Percentiles rank a stretch among this genome's conserved stretches.
Conservation (phyloP, 2,329 filamentous ascomycete species). For the Dothideomycetes sp. region DNA sequence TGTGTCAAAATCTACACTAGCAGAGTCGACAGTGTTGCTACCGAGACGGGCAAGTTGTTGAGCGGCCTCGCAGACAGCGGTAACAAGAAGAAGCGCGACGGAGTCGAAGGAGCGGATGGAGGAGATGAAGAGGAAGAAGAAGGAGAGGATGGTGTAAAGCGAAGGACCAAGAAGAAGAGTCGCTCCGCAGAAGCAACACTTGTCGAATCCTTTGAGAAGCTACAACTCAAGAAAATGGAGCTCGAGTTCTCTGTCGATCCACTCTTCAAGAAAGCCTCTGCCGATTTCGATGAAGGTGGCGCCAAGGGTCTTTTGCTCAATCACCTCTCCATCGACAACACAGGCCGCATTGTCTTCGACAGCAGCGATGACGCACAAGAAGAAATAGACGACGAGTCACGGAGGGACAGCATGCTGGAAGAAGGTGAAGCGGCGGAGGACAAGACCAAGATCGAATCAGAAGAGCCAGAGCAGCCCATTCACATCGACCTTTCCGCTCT, state of each 20-base stretch:
- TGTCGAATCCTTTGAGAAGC: constrained; percentile 72
- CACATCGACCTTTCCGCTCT: constrained; percentile 72
- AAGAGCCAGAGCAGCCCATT: constrained; percentile 38
- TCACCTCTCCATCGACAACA: constrained; percentile 86
- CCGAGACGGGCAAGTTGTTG: constrained; percentile 87
- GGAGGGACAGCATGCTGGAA: constrained; percentile 28
- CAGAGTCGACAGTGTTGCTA: constrained; percentile 94
- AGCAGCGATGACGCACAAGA: constrained; percentile 77
- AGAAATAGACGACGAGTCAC: constrained; percentile 25
- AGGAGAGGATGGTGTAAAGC: constrained; percentile 40
- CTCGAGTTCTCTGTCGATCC: constrained; percentile 94
- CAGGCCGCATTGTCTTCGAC: constrained; percentile 93
- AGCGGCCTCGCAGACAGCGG: constrained; percentile 86
- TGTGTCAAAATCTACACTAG: constrained; percentile 99
- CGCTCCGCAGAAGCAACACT: constrained; percentile 86
- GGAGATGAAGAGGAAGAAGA: constrained; percentile 54
- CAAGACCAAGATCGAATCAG: constrained; percentile 31
- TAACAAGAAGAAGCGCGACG: constrained; percentile 40
- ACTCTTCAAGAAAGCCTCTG: constrained; percentile 97
- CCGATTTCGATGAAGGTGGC: constrained; percentile 95
- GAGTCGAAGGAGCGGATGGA: constrained; percentile 47
- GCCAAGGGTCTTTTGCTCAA: constrained; percentile 92
- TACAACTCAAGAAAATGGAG: constrained; percentile 96
- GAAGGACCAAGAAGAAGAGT: constrained; percentile 56
- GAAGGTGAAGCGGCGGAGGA: constrained; percentile 32